Conservation (phyloP, 768 basidiomycete species). For the Lepiota subincarnata region DNA sequence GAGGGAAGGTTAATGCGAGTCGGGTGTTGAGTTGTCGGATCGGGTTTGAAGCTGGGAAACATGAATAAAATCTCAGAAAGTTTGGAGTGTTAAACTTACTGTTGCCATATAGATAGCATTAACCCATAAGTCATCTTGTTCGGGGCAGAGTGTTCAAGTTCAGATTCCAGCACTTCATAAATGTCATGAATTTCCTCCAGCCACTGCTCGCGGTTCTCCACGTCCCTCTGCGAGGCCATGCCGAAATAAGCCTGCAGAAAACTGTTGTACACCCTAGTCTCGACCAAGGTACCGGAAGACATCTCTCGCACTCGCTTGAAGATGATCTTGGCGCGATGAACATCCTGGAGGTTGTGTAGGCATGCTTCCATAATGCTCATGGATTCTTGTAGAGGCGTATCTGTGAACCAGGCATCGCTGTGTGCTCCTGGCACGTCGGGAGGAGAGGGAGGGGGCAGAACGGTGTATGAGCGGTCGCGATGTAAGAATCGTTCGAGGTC, state of each 20-base stretch:
- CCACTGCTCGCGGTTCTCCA: slow-evolving; percentile 48
- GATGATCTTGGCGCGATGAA: slow-evolving; percentile 69
- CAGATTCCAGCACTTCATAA: slow-evolving; percentile 52
- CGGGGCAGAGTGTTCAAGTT: slow-evolving; percentile 43
- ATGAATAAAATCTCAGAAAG: background rate
- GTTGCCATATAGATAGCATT: slow-evolving; percentile 52
- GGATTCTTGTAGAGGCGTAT: slow-evolving; percentile 64
- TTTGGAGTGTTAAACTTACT: background rate
- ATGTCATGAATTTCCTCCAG: slow-evolving; percentile 57
- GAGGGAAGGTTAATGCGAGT: slow-evolving; percentile 13
- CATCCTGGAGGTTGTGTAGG: slow-evolving; percentile 69
- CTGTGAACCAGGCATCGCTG: slow-evolving; percentile 50
- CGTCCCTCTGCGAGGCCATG: slow-evolving; percentile 49
- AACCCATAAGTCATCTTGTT: slow-evolving; percentile 61
- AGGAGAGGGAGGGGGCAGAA: slow-evolving; percentile 68
- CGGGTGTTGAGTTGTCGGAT: slow-evolving; percentile 21
- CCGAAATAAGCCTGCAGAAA: slow-evolving; percentile 63
- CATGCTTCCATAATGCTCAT: slow-evolving; percentile 83
- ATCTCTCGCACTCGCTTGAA: slow-evolving; percentile 57
- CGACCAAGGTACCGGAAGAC: slow-evolving; percentile 26
- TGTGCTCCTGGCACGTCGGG: slow-evolving; percentile 28
- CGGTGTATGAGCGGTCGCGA: slow-evolving; percentile 38
- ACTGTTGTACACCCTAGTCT: slow-evolving; percentile 57
- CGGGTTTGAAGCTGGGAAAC: slow-evolving; percentile 32
- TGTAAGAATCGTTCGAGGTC: slow-evolving; percentile 51